Percentiles rank a stretch among this genome's conserved stretches.
phyloP scores from a whole-genome alignment of 2,329 filamentous ascomycete genomes.

The Venturia pyrina region DNA sequence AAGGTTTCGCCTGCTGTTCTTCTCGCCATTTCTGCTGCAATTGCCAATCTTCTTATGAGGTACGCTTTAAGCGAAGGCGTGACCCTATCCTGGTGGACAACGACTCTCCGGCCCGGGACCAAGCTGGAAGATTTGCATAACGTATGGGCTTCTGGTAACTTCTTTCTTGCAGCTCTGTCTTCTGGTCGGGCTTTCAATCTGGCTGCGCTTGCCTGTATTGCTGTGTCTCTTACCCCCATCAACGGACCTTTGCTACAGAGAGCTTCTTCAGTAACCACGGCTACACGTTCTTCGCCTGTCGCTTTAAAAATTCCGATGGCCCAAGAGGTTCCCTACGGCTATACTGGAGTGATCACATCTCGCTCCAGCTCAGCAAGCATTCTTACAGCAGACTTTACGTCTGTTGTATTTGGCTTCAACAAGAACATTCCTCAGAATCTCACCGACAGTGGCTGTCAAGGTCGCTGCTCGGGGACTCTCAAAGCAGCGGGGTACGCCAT shows the following conservation, averaged over 20 bases:
- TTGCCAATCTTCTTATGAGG: background rate
- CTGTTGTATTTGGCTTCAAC: background rate
- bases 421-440: background rate
- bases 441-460: background rate
- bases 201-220: background rate
- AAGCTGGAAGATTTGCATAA: background rate
- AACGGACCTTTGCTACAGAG: conserved; percentile 4
- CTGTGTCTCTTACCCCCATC: background rate
- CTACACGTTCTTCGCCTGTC: background rate
- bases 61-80: background rate
- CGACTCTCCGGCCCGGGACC: background rate
- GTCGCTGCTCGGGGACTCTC: background rate
- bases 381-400: background rate
- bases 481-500: background rate
- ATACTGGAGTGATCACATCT: background rate
- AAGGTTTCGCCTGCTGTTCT: background rate
- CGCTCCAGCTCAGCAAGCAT: background rate
- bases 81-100: background rate
- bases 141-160: background rate
- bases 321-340: background rate
- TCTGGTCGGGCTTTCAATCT: background rate
- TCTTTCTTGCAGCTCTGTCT: background rate
- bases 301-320: background rate
- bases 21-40: background rate
- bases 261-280: background rate